These are phyloP conservation scores for Terfezia boudieri DNA, from an alignment of 495 filamentous ascomycete genomes.

Conservation along the genomic window DNA sequence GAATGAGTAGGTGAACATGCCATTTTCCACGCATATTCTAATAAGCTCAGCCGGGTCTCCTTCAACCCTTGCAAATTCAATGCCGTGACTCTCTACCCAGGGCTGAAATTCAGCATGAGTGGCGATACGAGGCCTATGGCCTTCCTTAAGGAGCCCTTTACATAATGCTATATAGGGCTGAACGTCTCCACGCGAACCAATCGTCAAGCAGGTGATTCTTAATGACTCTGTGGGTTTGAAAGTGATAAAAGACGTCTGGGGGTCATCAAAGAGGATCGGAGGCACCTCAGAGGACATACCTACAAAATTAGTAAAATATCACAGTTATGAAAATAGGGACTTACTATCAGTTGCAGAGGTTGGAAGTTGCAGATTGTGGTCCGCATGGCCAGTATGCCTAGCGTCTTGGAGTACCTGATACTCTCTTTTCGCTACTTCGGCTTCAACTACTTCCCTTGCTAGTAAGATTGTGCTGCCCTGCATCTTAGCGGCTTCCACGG, in stretches of 20 bases:
- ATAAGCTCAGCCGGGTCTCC: conserved; percentile 90
- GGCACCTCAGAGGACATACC: conserved; percentile 26
- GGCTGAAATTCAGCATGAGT: conserved; percentile 75
- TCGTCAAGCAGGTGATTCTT: conserved; percentile 81
- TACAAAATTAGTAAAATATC: neutral
- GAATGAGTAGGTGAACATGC: conserved; percentile 90
- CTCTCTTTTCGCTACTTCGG: conserved; percentile 59
- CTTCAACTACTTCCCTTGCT: conserved; percentile 44
- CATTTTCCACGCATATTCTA: conserved; percentile 86
- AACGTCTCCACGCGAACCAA: conserved; percentile 87
- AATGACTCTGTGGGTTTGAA: conserved; percentile 75
- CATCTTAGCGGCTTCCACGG: conserved; percentile 47
- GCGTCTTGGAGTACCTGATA: conserved; percentile 64
- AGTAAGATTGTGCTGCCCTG: conserved; percentile 48
- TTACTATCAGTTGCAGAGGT: conserved; percentile 25
- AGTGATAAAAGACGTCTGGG: conserved; percentile 73
- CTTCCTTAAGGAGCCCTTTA: conserved; percentile 70
- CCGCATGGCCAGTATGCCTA: conserved; percentile 35
- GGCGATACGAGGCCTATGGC: conserved; percentile 69
- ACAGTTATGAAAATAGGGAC: neutral
- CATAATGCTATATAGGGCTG: conserved; percentile 95
- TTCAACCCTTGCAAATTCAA: conserved; percentile 69
- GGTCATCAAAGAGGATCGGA: conserved; percentile 77
- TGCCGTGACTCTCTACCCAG: conserved; percentile 79
- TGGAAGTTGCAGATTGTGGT: conserved; percentile 35